These are phyloP conservation scores for Saccharomyces hybrid DNA, from an alignment of 1,139 yeast species.

Conservation along the genomic window DNA sequence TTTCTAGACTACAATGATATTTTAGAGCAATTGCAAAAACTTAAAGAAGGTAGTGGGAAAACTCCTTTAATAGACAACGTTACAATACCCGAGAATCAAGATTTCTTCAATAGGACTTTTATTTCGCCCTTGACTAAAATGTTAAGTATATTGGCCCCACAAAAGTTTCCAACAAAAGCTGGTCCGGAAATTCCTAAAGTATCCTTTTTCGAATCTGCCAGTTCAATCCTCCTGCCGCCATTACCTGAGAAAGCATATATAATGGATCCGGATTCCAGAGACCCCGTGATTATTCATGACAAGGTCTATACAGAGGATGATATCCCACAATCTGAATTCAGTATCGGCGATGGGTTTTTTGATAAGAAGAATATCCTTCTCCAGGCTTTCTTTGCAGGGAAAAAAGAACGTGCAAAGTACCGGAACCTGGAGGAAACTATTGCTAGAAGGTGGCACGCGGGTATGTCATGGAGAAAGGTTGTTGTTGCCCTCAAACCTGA, in stretches of 20 bases:
- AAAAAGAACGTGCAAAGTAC: constrained; percentile 3
- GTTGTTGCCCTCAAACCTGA: constrained; percentile 64
- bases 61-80: constrained; percentile 20
- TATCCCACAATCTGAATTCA: constrained; percentile 41
- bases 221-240: constrained; percentile 78
- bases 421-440: constrained; percentile 46
- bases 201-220: constrained; percentile 73
- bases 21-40: constrained; percentile 24
- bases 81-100: no score
- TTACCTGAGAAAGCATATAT: constrained; percentile 67
- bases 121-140: constrained; percentile 30
- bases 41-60: constrained; percentile 24
- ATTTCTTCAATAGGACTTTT: no score
- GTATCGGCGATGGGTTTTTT: constrained; percentile 11
- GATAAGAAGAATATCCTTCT: constrained; percentile 19
- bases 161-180: constrained; percentile 15
- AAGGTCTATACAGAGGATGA: constrained; percentile 60
- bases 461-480: constrained; percentile 85
- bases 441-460: constrained; percentile 60
- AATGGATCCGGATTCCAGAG: constrained; percentile 51
- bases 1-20: constrained; percentile 60
- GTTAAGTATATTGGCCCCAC: constrained; percentile 28
- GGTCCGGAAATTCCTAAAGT: constrained; percentile 49
- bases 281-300: constrained; percentile 65
- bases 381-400: constrained; percentile 14